phyloP scores from a whole-genome alignment of 2,329 filamentous ascomycete genomes.

The Aspergillus neoniger region DNA sequence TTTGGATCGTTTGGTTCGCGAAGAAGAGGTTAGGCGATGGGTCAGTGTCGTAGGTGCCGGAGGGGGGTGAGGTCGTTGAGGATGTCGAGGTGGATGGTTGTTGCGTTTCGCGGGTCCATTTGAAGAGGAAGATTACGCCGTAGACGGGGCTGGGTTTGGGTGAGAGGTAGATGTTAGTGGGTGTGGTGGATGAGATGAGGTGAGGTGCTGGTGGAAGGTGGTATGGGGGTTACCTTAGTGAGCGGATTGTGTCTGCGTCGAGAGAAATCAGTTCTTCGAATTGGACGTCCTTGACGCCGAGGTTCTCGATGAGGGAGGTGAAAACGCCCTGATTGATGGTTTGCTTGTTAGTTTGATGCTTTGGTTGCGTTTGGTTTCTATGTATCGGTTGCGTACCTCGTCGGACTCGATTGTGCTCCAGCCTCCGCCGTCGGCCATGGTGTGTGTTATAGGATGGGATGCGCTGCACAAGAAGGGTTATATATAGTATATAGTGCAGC shows the following conservation, averaged over 20 bases:
- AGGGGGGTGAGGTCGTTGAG: slow-evolving; percentile 64
- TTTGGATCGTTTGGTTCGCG: slow-evolving; percentile 95
- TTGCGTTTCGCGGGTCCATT: slow-evolving; percentile 67
- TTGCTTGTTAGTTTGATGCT: slow-evolving; percentile 21
- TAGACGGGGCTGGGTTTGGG: slow-evolving; percentile 66
- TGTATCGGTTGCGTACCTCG: slow-evolving; percentile 64
- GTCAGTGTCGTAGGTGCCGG: slow-evolving; percentile 77
- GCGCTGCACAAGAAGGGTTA: background rate
- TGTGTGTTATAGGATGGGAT: slow-evolving; percentile 29
- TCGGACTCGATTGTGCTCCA: slow-evolving; percentile 99
- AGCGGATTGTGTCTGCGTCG: slow-evolving; percentile 64
- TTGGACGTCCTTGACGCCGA: slow-evolving; percentile 90
- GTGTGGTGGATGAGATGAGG: too few species aligned
- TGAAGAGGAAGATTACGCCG: slow-evolving; percentile 99
- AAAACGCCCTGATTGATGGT: slow-evolving; percentile 75
- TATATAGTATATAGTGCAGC: background rate
- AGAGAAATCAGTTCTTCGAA: slow-evolving; percentile 95
- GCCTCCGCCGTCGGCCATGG: slow-evolving; percentile 67
- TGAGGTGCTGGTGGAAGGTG: slow-evolving; percentile 5
- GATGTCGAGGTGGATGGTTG: slow-evolving; percentile 58
- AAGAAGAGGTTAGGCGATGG: slow-evolving; percentile 85
- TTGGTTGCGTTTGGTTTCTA: too few species aligned
- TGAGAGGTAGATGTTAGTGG: background rate
- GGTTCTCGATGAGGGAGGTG: slow-evolving; percentile 88
- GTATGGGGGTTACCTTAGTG: slow-evolving; percentile 38